Base-by-base conservation (phyloP, 192 early-diverging fungal species). In the Rhizophagus prolifer region DNA sequence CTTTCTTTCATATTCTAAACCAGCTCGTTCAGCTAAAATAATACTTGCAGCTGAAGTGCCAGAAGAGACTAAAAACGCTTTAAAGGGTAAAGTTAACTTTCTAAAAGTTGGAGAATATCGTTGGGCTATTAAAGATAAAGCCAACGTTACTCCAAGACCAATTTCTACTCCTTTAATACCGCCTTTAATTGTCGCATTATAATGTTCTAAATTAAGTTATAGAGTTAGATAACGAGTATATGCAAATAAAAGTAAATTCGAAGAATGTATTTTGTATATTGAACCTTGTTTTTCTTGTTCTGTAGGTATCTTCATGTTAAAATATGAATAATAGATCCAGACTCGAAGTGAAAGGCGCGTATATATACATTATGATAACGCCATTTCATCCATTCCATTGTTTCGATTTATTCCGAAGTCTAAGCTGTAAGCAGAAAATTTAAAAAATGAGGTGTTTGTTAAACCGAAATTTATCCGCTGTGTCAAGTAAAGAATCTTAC, bases 61-160 rank as follows among this genome's bases (percentile, higher is more conserved):
- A 66, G 81, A 78, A 26, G 71, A 79, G 30, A 78, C 59, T 58
- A 86, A 58, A 21, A 81, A 59, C 8, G 82, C 78, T 68, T 86
- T 79, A n/a, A 82, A 3, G n/a, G 81, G 80, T 44, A 66, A 65
- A 38, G 65, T 79, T 59, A 84, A 62, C 16, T 76, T 44, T 61
- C 70, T 76, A 71, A 81, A 84, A 23, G 50, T 66, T 4, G 80
- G 81, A 26, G 79, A 82, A 50, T 75, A 80, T 62, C 71, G 74
- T 58, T 79, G 59, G 10, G 79, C 81, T 7, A 81, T 34, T 9
- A 80, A 58, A 28, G 84, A 80, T 54, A 82, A 68, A 23, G 66
- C 76, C 21, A 79, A n/a, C 46, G 82, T 80, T 65, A 82, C 63
- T 68, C 79, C 84, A 19, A 85, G 69, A 60, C 84, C 84, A 41